Evolutionary conservation across 345 rosid genomes (phyloP), one percentile per base, ranked within the genome.

Genomic region (Fremontodendron californicum): DNA sequence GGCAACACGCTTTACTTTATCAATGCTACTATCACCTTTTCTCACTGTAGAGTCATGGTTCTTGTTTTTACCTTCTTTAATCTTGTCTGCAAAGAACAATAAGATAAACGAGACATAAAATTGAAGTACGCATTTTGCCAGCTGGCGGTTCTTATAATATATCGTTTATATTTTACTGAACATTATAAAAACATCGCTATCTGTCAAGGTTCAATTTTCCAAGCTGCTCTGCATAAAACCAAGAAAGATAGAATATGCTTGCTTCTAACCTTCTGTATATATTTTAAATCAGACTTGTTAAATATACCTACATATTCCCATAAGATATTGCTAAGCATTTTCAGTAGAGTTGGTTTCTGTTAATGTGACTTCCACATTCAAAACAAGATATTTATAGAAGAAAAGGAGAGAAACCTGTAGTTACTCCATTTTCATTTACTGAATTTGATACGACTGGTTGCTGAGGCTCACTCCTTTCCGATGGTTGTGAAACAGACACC

Each of bases 1-100:
- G 60, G 98, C 97, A 49, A 97, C 89, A 21, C 84, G 85, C 87
- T 90, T 93, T 81, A 96, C 52, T 83, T 84, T 93, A 81, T 90
- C 86, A 23, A 91, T 75, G 75, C 65, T 60, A 69, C 69, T 74
- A 64, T 87, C 86, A 81, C 85, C 89, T 82, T 88, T 84, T 75
- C 58, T 83, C 79, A 78, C 88, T 79, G 81, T 75, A 77, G 67
- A 40, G 65, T 84, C 86, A 81, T 58, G 70, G 76, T 86, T 87
- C 81, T 83, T 88, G 73, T 79, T 84, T 37, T 82, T 82, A 51
- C 77, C 74, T 8, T 82, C 84, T 80, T 74, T 84, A 48, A 66
- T 77, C 62, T 77, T 80, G 83, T 79, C 85, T 70, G 74, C 86
- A 77, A 70, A 86, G 79, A 74, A 62, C 71, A 80, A 74, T 15